Evolutionary conservation across 495 filamentous ascomycete species (phyloP).

Genomic region (Aspergillus bridgeri): DNA sequence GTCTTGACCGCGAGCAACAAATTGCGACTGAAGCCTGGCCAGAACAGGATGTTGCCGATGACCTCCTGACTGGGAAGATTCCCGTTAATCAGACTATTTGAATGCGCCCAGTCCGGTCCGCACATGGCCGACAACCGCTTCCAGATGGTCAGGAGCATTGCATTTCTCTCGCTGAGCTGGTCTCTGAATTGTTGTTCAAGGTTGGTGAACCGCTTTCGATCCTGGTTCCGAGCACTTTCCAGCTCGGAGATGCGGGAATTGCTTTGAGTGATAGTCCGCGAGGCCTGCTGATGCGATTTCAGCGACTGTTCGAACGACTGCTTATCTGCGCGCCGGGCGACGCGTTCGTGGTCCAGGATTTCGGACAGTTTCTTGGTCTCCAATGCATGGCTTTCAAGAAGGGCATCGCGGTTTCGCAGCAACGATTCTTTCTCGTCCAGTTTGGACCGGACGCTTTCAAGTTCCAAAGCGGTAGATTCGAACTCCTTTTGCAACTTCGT

Average conservation of each 20-base stretch:
- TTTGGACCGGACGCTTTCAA: constrained; percentile 70
- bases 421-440: constrained; percentile 84
- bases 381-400: constrained; percentile 85
- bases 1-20: constrained; percentile 82
- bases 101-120: constrained; percentile 86
- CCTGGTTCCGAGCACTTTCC: constrained; percentile 66
- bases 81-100: constrained; percentile 84
- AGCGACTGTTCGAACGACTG: constrained; percentile 82
- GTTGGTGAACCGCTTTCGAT: constrained; percentile 66
- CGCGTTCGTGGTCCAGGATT: constrained; percentile 86
- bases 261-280: constrained; percentile 75
- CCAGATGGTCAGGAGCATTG: constrained; percentile 81
- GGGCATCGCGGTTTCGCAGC: constrained; percentile 82
- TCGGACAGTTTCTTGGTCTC: constrained; percentile 83
- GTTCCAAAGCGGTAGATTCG: constrained; percentile 73
- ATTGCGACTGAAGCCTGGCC: constrained; percentile 85
- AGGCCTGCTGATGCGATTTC: constrained; percentile 79
- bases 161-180: constrained; percentile 85
- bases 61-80: constrained; percentile 79
- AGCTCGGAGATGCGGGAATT: constrained; percentile 82
- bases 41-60: constrained; percentile 65
- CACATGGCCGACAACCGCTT: constrained; percentile 81
- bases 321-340: constrained; percentile 77
- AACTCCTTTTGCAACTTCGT: constrained; percentile 84
- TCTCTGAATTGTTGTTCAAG: constrained; percentile 80